These are phyloP conservation scores for Fusarium compactum DNA, from an alignment of 2,329 filamentous ascomycete genomes.

Conservation along the genomic window DNA sequence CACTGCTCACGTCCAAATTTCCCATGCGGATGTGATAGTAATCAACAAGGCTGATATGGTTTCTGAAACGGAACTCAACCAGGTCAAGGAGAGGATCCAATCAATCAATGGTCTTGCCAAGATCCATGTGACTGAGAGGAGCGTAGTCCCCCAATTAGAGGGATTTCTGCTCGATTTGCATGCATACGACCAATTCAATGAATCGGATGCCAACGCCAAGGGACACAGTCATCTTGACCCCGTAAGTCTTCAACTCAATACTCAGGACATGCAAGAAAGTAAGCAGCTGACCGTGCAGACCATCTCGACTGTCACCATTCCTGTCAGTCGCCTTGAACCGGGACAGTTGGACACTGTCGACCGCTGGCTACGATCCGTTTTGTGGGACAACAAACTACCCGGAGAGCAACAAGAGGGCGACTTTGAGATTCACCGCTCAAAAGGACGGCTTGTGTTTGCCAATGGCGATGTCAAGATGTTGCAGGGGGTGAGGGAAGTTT, in stretches of 20 bases:
- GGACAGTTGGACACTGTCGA: slow-evolving; percentile 75
- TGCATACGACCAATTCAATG: slow-evolving; percentile 87
- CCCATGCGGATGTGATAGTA: slow-evolving; percentile 93
- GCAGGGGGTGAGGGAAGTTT: slow-evolving; percentile 93
- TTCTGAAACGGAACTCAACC: slow-evolving; percentile 73
- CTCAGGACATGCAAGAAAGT: not conserved
- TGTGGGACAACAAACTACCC: slow-evolving; percentile 83
- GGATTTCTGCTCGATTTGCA: slow-evolving; percentile 90
- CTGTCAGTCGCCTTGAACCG: slow-evolving; percentile 69
- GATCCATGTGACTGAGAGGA: slow-evolving; percentile 83
- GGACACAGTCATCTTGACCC: slow-evolving; percentile 93
- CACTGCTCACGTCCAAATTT: slow-evolving; percentile 95
- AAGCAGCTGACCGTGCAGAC: slow-evolving; percentile 63
- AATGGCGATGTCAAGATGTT: slow-evolving; percentile 79
- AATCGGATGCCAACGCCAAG: slow-evolving; percentile 77
- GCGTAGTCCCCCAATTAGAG: slow-evolving; percentile 83
- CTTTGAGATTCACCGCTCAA: slow-evolving; percentile 89
- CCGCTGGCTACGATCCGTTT: slow-evolving; percentile 81
- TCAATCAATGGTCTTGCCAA: slow-evolving; percentile 93
- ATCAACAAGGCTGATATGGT: slow-evolving; percentile 96
- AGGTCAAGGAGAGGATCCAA: slow-evolving; percentile 76
- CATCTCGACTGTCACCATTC: slow-evolving; percentile 84
- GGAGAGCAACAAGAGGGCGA: slow-evolving; percentile 49
- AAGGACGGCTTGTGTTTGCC: slow-evolving; percentile 78
- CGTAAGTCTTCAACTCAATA: slow-evolving; percentile 60